Evolutionary conservation across 2,329 filamentous ascomycete genomes (phyloP), one percentile per base, ranked within the genome.

Genomic region (Xylaria sp.): DNA sequence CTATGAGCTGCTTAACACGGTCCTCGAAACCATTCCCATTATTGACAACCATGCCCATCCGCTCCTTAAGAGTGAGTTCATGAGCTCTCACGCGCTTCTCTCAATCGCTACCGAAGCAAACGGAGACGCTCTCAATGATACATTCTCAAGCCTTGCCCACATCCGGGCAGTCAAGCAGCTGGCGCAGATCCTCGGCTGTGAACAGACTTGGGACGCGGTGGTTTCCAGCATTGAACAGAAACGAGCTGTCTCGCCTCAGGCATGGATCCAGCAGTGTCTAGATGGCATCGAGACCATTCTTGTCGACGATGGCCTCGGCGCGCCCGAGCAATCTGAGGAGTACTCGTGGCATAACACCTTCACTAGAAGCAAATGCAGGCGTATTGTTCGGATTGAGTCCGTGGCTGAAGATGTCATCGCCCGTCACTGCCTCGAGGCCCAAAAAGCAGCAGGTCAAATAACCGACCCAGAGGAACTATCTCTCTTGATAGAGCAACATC

Each of bases 321-420:
- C 83, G 16, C 81, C 82, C 1, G 84, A 86, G 8, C 82, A 86
- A 23, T 85, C 88, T 1, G 86, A 92, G 72, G 78, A 83, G 0
- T 92, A 88, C 73, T 76, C 81, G 5, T 92, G 89, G 86, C 90
- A 93, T 76, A 85, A 91, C 76, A 81, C 84, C 25, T 92, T 92
- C 71, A 90, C 90, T 0, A 82, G 84, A 23, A 88, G 87, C 62
- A 82, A 85, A 8, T 92, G 88, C 73, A 92, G 89, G 78, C 87
- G 92, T 29, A 93, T 97, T 63, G 89, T 95, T 21, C 87, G 93
- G 9, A 92, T 97, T 71, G 93, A 97, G 79, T 85, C 88, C 1
- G 77, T 94, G 1, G 92, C 92, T 0, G 87, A 89, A 42, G 82
- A 86, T 10, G 82, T 93, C 71, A 84, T 91, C 71, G 81, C 87